phyloP scores from a whole-genome alignment of 495 filamentous ascomycete genomes.

The Pyrenopolyporus hunteri region DNA sequence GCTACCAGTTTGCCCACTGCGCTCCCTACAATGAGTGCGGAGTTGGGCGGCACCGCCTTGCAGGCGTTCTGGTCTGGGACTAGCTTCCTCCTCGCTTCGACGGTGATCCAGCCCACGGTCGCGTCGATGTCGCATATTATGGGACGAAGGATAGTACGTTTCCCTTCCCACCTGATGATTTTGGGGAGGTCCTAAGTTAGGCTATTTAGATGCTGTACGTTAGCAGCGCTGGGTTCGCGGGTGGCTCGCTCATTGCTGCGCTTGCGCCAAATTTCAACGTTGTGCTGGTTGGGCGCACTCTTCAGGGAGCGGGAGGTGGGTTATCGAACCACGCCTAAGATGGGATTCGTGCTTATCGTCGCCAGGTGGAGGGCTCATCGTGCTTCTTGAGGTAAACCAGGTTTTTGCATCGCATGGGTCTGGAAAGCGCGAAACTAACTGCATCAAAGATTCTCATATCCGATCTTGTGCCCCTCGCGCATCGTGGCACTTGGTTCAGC shows the following conservation, averaged over 20 bases:
- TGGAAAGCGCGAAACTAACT: background rate
- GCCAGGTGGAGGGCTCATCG: conserved; percentile 66
- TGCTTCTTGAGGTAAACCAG: conserved; percentile 61
- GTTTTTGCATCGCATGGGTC: background rate
- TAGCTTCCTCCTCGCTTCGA: conserved; percentile 58
- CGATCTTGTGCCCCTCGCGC: conserved; percentile 63
- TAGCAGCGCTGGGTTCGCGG: conserved; percentile 59
- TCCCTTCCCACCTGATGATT: background rate
- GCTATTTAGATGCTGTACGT: conserved; percentile 51
- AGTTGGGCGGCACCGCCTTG: conserved; percentile 59
- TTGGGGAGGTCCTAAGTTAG: conserved; percentile 7
- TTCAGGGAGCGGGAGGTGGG: conserved; percentile 66
- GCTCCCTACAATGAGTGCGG: conserved; percentile 62
- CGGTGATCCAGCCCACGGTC: conserved; percentile 59
- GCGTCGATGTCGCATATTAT: conserved; percentile 61
- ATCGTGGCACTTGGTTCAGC: conserved; percentile 55
- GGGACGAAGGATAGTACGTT: conserved; percentile 42
- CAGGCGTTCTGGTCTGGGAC: conserved; percentile 66
- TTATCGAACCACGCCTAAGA: background rate
- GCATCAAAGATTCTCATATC: conserved; percentile 56
- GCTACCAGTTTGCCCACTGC: conserved; percentile 77
- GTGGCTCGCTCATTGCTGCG: conserved; percentile 65
- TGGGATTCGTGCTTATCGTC: background rate
- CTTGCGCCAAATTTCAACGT: conserved; percentile 64
- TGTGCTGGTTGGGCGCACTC: conserved; percentile 66